These are phyloP conservation scores for Jacaranda mimosifolia DNA, from an alignment of 257 asterid genomes.

Conservation along the genomic window DNA sequence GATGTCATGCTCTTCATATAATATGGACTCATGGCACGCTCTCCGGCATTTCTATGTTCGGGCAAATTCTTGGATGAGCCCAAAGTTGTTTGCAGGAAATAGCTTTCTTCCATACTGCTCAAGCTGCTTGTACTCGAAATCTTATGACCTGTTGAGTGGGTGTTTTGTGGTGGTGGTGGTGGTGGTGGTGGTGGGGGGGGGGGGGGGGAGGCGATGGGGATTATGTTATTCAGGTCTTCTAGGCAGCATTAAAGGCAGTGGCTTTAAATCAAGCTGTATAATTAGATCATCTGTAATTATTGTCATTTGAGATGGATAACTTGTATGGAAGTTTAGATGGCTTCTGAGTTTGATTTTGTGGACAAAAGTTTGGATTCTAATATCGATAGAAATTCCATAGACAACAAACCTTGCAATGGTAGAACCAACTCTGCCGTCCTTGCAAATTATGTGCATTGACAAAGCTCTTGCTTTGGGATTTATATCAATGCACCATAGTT, in stretches of 20 bases:
- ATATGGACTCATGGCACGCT: conserved; percentile 76
- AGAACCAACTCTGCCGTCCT: neutral
- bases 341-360: neutral
- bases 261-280: neutral
- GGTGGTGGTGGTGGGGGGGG: too few relatives aligned
- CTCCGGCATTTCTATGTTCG: conserved; percentile 71
- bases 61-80: conserved; percentile 78
- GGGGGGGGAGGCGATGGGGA: neutral
- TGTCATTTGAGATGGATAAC: conserved; percentile 5
- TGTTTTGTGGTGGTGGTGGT: too few relatives aligned
- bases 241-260: neutral
- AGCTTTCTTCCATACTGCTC: conserved; percentile 97
- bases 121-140: conserved; percentile 90
- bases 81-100: conserved; percentile 86
- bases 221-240: neutral
- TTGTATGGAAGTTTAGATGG: neutral
- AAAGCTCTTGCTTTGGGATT: neutral
- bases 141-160: conserved; percentile 89
- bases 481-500: neutral
- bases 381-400: neutral
- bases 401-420: conserved; percentile 8
- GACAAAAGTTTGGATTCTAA: neutral
- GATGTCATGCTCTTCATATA: conserved; percentile 86
- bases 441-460: neutral
- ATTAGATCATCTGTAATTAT: neutral